Evolutionary conservation across 257 asterid genomes (phyloP).

Genomic region (Cordia subcordata): DNA sequence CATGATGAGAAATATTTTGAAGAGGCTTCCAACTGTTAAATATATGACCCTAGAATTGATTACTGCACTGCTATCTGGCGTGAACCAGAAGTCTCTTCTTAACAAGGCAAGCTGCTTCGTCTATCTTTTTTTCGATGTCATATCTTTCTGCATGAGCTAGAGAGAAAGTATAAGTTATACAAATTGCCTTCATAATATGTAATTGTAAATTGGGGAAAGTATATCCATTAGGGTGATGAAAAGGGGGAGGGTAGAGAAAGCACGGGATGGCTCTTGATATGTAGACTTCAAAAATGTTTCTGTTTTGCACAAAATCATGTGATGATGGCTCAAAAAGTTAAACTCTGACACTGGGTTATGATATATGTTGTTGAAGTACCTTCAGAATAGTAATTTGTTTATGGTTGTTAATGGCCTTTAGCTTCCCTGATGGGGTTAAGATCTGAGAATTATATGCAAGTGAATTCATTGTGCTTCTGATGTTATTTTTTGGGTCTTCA

Average conservation of each 20-base stretch:
- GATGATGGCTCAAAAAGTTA: no score
- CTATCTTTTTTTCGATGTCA: neutral
- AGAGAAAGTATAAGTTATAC: neutral
- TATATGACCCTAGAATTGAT: slow-evolving; percentile 85
- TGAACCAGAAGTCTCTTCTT: slow-evolving; percentile 78
- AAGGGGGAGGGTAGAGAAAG: no score
- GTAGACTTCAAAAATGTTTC: no score
- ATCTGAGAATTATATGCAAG: neutral
- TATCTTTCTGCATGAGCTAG: no score
- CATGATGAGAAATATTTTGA: slow-evolving; percentile 62
- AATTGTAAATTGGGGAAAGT: no score
- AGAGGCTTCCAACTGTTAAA: slow-evolving; percentile 80
- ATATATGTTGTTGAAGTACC: neutral
- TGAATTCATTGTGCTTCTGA: neutral
- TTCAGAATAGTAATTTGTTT: neutral
- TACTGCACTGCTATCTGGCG: slow-evolving; percentile 70
- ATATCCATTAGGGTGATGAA: no score
- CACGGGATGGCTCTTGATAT: no score
- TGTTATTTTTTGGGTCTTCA: neutral
- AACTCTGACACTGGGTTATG: neutral
- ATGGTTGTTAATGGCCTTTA: neutral
- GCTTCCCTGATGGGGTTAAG: neutral
- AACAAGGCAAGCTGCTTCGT: slow-evolving; percentile 51
- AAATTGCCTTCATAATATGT: no score
- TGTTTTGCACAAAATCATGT: no score